Evolutionary conservation across 441 rosid genomes (phyloP).

Genomic region (Metrosideros polymorpha): DNA sequence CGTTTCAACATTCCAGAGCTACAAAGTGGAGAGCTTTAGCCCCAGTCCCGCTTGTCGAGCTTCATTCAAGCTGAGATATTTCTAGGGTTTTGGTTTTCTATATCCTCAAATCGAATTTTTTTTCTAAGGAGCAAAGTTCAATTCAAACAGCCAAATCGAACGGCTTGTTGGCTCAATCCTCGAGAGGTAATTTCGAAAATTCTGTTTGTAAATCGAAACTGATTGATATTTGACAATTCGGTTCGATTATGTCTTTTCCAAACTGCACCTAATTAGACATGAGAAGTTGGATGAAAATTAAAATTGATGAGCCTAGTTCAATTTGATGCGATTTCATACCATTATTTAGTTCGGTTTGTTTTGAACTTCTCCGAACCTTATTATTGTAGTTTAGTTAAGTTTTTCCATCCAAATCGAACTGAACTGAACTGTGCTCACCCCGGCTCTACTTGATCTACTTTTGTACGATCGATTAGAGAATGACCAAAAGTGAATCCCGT

Average conservation of each 20-base stretch:
- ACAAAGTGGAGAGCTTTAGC: not conserved
- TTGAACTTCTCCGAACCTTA: not conserved
- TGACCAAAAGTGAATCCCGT: not conserved
- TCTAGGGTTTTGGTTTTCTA: not conserved
- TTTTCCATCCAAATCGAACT: not conserved
- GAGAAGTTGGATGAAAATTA: not conserved
- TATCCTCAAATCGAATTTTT: not conserved
- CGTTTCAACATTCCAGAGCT: not conserved
- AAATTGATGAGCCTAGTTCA: not conserved
- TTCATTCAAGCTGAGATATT: not conserved
- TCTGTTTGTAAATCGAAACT: not conserved
- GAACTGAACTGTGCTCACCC: not conserved
- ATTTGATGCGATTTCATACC: not conserved
- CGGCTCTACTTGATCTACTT: not conserved
- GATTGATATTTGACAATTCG: not conserved
- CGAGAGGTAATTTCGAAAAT: not conserved
- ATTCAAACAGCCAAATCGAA: not conserved
- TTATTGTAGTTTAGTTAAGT: not conserved
- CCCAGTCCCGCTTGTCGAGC: not conserved
- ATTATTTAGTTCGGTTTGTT: not conserved
- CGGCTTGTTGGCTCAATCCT: fast-evolving
- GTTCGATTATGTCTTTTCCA: not conserved
- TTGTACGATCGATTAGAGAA: not conserved
- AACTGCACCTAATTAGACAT: not conserved
- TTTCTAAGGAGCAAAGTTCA: not conserved